Percentiles rank a stretch among this genome's conserved stretches.
Evolutionary conservation across 2,329 filamentous ascomycete species (phyloP).

Genomic region (Cladosporium sp.): DNA sequence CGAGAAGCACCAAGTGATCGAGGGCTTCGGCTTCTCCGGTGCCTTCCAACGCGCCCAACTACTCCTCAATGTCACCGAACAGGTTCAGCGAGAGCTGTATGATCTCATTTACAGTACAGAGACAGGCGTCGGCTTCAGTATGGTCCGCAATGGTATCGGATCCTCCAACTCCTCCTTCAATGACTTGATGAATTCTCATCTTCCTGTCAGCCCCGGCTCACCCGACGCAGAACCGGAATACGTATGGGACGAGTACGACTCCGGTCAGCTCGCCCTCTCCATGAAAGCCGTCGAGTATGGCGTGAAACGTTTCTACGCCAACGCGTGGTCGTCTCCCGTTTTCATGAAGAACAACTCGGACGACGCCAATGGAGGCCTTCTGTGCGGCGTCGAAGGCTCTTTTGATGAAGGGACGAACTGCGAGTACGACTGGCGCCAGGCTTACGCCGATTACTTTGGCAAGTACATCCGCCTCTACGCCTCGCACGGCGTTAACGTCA

Average conservation of each 20-base stretch:
- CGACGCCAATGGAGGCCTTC: slow-evolving; percentile 44
- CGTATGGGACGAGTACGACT: slow-evolving; percentile 49
- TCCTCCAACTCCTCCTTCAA: slow-evolving; percentile 36
- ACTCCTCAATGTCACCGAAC: slow-evolving; percentile 24
- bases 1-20: slow-evolving; percentile 37
- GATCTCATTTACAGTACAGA: slow-evolving; percentile 50
- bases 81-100: slow-evolving; percentile 43
- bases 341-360: slow-evolving; percentile 50
- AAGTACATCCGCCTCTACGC: slow-evolving; percentile 52
- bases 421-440: slow-evolving; percentile 45
- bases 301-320: slow-evolving; percentile 48
- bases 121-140: slow-evolving; percentile 50
- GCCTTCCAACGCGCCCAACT: slow-evolving; percentile 40
- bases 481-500: slow-evolving; percentile 44
- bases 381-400: slow-evolving; percentile 46
- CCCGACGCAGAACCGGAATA: slow-evolving; percentile 46
- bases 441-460: slow-evolving; percentile 51
- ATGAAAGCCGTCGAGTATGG: slow-evolving; percentile 48
- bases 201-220: slow-evolving; percentile 43
- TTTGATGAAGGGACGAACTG: slow-evolving; percentile 9
- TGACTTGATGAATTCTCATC: slow-evolving; percentile 20
- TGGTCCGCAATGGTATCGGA: slow-evolving; percentile 52
- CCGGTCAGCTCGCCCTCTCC: slow-evolving; percentile 52
- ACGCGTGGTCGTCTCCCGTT: slow-evolving; percentile 52
- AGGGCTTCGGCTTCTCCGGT: slow-evolving; percentile 52